Conservation (phyloP, 495 filamentous ascomycete species). For the Penicillium bovifimosum region DNA sequence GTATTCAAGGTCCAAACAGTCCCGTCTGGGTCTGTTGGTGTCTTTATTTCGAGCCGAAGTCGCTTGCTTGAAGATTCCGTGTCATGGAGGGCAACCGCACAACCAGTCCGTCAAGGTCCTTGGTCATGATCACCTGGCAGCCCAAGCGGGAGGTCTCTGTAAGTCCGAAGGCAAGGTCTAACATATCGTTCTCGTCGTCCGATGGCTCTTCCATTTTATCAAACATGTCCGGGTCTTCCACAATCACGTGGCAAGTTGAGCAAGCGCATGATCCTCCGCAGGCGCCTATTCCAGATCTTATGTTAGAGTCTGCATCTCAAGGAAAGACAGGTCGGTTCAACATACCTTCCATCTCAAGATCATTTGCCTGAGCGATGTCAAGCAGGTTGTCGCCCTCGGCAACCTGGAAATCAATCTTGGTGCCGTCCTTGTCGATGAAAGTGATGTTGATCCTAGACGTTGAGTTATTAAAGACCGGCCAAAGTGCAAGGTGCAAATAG, state of each 20-base stretch:
- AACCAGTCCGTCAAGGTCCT: constrained; percentile 78
- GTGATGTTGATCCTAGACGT: constrained; percentile 70
- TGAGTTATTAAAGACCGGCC: background rate
- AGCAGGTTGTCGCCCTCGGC: constrained; percentile 83
- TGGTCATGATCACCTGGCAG: constrained; percentile 88
- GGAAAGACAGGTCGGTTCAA: background rate
- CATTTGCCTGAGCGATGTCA: constrained; percentile 89
- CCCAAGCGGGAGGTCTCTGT: constrained; percentile 95
- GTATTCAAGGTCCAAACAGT: background rate
- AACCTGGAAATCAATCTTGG: constrained; percentile 69
- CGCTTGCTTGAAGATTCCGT: constrained; percentile 89
- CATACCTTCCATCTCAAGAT: constrained; percentile 92
- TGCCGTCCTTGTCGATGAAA: constrained; percentile 91
- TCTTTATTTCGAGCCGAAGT: constrained; percentile 56
- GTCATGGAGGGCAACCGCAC: constrained; percentile 90
- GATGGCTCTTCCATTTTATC: constrained; percentile 89
- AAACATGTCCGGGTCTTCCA: constrained; percentile 74
- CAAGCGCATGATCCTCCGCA: constrained; percentile 96
- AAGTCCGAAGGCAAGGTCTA: constrained; percentile 91
- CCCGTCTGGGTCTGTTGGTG: background rate
- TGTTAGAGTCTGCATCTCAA: background rate
- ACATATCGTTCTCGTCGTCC: constrained; percentile 99
- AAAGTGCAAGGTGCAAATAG: background rate
- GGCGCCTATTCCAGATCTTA: constrained; percentile 49
- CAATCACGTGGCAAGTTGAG: constrained; percentile 95